Base-by-base conservation (phyloP, 257 asterid genomes). In the Anisodus tanguticus region DNA sequence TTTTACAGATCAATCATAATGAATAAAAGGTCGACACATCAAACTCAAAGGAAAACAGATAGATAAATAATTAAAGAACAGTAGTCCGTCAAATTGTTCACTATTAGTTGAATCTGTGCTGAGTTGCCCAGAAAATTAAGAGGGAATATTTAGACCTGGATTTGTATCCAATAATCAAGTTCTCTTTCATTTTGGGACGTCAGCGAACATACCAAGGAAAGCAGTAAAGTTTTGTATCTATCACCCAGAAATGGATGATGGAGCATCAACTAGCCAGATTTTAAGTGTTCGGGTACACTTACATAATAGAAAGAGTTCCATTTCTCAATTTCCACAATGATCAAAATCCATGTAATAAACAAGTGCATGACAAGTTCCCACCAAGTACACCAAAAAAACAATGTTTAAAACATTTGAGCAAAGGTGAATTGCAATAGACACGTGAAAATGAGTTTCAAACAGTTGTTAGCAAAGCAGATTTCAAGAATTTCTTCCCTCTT, bases 401-500 rank as follows among this genome's bases (percentile, higher is more conserved):
- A 66, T 15, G 9, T 31, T 5, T 66, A 6, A 26, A 66, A 31
- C 47, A 66, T 45, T 66, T 12, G 47, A 55, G 17, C 60, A 55
- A 13, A 55, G n/a, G n/a, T 55, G 60, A 55, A 4, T n/a, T 13
- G 60, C 19, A 55, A 55, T 55, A 55, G 60, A 66, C 31, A 66
- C 31, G 17, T 66, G 47, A 5, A 35, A 67, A 11, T 35, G 49
- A 67, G 74, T 35, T 67, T 67, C 49, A 6, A 67, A 13, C 47
- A 67, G 49, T 67, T 35, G 41, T 64, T 35, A 13, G 49, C 49
- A 35, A 10, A 35, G 49, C 49, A 35, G 45, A 35, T 67, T 31
- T n/a, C 74, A 67, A 67, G 37, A 13, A 67, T 35, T 67, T 64
- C 71, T 64, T 66, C 19, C 72, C n/a, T 37, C 49, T 13, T 68